Base-by-base conservation (phyloP, 768 basidiomycete species). In the Hebeloma cylindrosporum region DNA sequence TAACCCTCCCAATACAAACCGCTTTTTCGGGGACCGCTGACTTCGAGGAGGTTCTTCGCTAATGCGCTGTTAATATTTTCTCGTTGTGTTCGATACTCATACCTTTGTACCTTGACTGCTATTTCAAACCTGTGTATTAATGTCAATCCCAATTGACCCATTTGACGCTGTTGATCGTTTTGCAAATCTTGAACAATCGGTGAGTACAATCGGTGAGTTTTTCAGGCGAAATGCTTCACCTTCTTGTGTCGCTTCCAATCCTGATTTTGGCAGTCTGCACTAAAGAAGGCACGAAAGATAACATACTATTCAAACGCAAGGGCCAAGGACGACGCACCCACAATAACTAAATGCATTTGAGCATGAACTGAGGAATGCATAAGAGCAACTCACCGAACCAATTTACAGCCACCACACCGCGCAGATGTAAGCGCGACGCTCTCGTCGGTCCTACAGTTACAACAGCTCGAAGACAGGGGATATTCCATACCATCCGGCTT, bases 201-300 rank as follows among this genome's bases (percentile, higher is more conserved):
- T n/a, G n/a, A n/a, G n/a, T n/a, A n/a, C 32, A 40, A 10, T 35
- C 10, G 22, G 27, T 16, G 28, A 13, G 27, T 6, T 3, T 16
- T 18, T 9, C 35, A 22, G 11, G 21, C 20, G 14, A 27, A 10
- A 11, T 18, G 10, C 18, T 14, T 31, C 22, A 53, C 52, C 42
- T 52, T 44, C 40, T 56, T 56, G 44, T 58, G 57, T 29, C 57
- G 45, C 26, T 11, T 14, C 52, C 54, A 59, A 32, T 59, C 57
- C 26, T 17, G 42, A 40, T 10, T 43, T 28, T 56, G 54, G 35
- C 57, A 59, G 23, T 43, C 43, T 2, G 36, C 37, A 28, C 57
- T 55, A 32, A 16, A 37, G 16, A 36, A 20, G 22, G 13, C 17
- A 11, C 18, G 20, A 13, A 11, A 3, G 3, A 2, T 27, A 2